A percentile compares a stretch with the other conserved stretches of the same genome.
Conservation (phyloP, 208 protist species). For the Crithidia brevicula region DNA sequence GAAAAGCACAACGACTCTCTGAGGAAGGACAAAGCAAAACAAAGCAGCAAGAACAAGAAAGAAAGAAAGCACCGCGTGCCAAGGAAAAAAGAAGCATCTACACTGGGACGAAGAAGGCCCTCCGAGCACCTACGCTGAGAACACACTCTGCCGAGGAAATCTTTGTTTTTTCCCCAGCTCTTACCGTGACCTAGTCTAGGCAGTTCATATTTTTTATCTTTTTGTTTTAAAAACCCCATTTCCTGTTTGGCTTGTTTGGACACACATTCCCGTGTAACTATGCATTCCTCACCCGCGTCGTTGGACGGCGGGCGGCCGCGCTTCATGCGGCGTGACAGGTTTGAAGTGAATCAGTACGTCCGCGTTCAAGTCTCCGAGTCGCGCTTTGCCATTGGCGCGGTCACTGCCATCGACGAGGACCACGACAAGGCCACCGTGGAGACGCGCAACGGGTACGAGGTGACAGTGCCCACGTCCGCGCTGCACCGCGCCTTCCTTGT, state of each 20-base stretch:
- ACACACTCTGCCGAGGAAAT: too few species aligned
- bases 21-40: too few species aligned
- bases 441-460: slow-evolving; percentile 85
- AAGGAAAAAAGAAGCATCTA: too few species aligned
- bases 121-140: too few species aligned
- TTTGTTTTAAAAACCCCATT: background rate
- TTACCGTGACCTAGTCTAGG: too few species aligned
- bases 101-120: too few species aligned
- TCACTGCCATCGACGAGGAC: slow-evolving; percentile 59
- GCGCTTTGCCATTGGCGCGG: slow-evolving; percentile 81
- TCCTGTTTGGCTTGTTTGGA: background rate
- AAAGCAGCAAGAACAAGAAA: too few species aligned
- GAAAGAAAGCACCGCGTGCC: too few species aligned
- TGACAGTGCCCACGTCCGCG: slow-evolving; percentile 54
- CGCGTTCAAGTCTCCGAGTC: slow-evolving; percentile 67
- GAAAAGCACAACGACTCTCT: too few species aligned
- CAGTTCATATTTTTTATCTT: too few species aligned
- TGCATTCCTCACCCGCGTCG: background rate
- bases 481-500: slow-evolving; percentile 85
- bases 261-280: too few species aligned
- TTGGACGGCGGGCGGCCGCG: background rate
- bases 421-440: slow-evolving; percentile 62
- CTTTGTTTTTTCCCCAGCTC: too few species aligned
- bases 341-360: slow-evolving; percentile 88
- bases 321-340: slow-evolving; percentile 53